Base-by-base conservation (phyloP, 2,329 filamentous ascomycete species). In the Rugonectria rugulosa region DNA sequence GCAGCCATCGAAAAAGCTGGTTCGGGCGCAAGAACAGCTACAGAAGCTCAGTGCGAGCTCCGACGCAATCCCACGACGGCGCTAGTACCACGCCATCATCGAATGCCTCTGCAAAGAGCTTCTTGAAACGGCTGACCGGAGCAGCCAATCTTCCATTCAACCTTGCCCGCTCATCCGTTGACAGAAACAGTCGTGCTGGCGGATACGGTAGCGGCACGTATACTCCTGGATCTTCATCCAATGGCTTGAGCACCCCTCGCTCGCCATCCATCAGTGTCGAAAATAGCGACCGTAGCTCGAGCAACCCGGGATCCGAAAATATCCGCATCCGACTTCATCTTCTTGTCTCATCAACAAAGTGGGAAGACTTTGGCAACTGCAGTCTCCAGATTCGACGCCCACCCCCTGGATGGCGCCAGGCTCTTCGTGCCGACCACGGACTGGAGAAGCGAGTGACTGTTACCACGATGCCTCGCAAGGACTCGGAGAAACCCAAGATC, bases 291-390 rank as follows among this genome's bases (percentile, higher is more conserved):
- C 80, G 81, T 40, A 77, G 78, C 49, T 81, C 86, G 17, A 73
- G 88, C 19, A 89, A 88, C 49, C 87, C 91, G 53, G 88, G 88
- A 50, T 61, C 62, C 6, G 74, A 75, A 20, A 92, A 95, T 67
- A 86, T 94, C 46, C 93, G 93, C 65, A 91, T 97, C 64, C 84
- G 92, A 29, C 83, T 98, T 11, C 97, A 98, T 72, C 81, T 91
- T 43, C 87, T 94, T 44, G 88, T 92, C 56, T 80, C 84, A 2
- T 80, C 85, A 11, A 86, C 86, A 44, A 94, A 94, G 71, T 99
- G 95, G 95, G 88, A 92, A 58, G 93, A 98, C 70, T 87, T 93
- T 77, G 94, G 95, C 61, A 88, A 91, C 64, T 96, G 92, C 57
- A 82, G 87, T 31, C 78, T 99, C 56, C 91, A 90, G 14, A 92